phyloP scores from a whole-genome alignment of 345 rosid genomes.

The Cardiospermum halicacabum region DNA sequence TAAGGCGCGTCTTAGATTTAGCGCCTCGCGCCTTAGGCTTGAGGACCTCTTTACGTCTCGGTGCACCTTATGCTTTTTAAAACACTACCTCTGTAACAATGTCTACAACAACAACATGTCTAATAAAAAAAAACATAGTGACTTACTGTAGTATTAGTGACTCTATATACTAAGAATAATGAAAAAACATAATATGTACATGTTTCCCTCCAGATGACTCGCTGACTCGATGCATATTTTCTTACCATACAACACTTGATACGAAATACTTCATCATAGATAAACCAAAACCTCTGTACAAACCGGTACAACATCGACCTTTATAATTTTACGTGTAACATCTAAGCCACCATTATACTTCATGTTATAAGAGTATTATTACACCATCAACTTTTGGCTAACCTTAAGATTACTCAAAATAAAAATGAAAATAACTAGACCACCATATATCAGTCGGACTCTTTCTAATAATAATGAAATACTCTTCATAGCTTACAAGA shows the following conservation, averaged over 20 bases:
- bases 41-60: no score
- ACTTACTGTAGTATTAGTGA: not conserved
- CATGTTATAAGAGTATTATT: constrained; percentile 89
- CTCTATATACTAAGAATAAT: not conserved
- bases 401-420: constrained; percentile 41
- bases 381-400: constrained; percentile 98
- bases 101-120: not conserved
- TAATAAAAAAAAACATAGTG: not conserved
- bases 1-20: no score
- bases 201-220: constrained; percentile 83
- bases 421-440: not conserved
- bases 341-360: constrained; percentile 86
- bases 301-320: constrained; percentile 71
- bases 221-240: constrained; percentile 94
- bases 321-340: constrained; percentile 75
- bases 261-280: constrained; percentile 93
- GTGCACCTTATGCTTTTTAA: no score
- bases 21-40: no score
- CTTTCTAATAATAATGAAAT: not conserved
- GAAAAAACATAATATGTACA: constrained; percentile 8
- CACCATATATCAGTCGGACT: constrained; percentile 4
- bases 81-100: not conserved
- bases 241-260: constrained; percentile 99
- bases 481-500: not conserved
- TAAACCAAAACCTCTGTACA: constrained; percentile 92